These are phyloP conservation scores for Stephania cephalantha DNA, from an alignment of 164 flowering plant genomes.

Conservation along the genomic window DNA sequence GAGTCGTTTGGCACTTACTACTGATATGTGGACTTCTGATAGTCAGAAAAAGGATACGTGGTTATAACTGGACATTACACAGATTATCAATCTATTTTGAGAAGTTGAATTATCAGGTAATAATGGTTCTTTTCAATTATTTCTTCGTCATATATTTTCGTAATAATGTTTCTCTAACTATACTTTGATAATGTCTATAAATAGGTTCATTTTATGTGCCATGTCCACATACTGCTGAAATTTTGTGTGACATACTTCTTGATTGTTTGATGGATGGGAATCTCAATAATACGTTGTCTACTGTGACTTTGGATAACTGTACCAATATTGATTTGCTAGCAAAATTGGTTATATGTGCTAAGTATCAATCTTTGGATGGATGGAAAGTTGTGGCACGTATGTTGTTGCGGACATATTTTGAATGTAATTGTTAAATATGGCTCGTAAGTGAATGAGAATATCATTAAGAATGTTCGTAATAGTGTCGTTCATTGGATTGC, in stretches of 20 bases:
- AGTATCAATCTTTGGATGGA: neutral
- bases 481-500: constrained; percentile 6
- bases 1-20: neutral
- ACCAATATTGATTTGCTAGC: constrained; percentile 4
- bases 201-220: too few species aligned
- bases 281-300: neutral
- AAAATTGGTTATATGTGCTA: neutral
- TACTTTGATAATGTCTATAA: too few species aligned
- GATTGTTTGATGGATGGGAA: constrained; percentile 1
- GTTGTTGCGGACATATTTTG: neutral
- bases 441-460: too few species aligned
- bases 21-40: neutral
- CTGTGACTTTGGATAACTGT: constrained; percentile 9
- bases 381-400: constrained; percentile 2
- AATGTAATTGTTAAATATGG: constrained; percentile 3
- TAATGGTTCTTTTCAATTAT: too few species aligned
- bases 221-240: too few species aligned
- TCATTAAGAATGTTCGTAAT: neutral
- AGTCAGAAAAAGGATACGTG: neutral
- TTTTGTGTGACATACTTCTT: too few species aligned
- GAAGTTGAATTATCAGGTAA: constrained; percentile 5
- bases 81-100: neutral
- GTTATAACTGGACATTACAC: too few species aligned
- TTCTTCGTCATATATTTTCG: too few species aligned
- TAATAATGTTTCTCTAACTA: too few species aligned